Evolutionary conservation across 805 yeast genomes (phyloP).

Genomic region (Cyberlindnera mississippiensis): DNA sequence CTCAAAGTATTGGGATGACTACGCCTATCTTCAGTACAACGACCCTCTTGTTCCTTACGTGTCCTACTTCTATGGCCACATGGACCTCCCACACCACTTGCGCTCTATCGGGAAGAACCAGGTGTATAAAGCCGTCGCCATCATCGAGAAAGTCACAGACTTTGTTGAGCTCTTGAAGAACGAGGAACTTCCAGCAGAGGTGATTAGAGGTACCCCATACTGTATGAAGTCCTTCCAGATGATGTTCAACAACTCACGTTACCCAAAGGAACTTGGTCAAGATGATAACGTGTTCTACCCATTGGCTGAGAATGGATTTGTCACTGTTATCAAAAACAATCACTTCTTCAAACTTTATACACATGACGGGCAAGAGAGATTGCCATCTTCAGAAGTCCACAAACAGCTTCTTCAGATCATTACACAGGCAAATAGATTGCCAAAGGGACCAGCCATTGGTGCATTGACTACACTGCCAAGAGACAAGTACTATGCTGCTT

Average conservation of each 20-base stretch:
- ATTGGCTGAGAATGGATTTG: constrained; percentile 52
- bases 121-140: constrained; percentile 68
- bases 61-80: constrained; percentile 84
- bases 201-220: constrained; percentile 71
- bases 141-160: constrained; percentile 61
- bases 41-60: constrained; percentile 96
- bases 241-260: constrained; percentile 87
- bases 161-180: constrained; percentile 64
- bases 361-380: constrained; percentile 41
- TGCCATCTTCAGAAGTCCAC: constrained; percentile 47
- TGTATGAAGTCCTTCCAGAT: constrained; percentile 91
- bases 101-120: constrained; percentile 55
- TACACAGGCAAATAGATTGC: constrained; percentile 28
- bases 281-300: constrained; percentile 59
- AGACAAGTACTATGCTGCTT: constrained; percentile 69
- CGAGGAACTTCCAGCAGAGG: constrained; percentile 78
- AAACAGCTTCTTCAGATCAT: constrained; percentile 57
- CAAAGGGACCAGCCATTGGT: constrained; percentile 48
- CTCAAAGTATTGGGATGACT: constrained; percentile 88
- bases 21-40: constrained; percentile 84
- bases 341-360: constrained; percentile 75
- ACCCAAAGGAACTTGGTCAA: constrained; percentile 56
- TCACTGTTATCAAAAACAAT: constrained; percentile 70
- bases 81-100: constrained; percentile 45
- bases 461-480: constrained; percentile 80